Evolutionary conservation across 78 protist species (phyloP), one percentile per base, ranked within the genome.

Genomic region (Dictyostelium brefeldianum): DNA sequence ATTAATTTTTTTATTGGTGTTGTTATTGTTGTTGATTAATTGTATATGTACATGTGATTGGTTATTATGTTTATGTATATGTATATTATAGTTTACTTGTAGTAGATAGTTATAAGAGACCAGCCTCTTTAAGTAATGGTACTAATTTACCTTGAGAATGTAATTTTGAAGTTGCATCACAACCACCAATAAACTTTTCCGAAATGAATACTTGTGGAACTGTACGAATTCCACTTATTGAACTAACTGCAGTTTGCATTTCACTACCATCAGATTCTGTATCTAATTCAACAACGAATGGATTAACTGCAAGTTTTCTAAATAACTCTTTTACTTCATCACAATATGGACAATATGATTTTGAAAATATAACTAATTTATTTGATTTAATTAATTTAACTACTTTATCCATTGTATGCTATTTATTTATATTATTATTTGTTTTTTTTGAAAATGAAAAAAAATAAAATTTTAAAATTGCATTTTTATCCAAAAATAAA

Each of bases 131-230:
- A 20, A 84, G 51, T 59, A 84, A 84, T 47, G 81, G 91, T 14
- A 84, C 73, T 46, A 84, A 56, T 47, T 74, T 36, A 18, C 82
- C 82, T 46, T 59, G 22, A 5, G 56, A 36, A 12, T 84, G 43
- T 51, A 84, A 47, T 25, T 29, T 27, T 0, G 62, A 8, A 27
- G 91, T 84, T 71, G 81, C 92, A 51, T 75, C 57, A 85, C 92
- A 85, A 46, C 92, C 92, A 85, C 92, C 92, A 54, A 85, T 85
- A 53, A 85, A 75, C 83, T 85, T 85, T 64, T 85, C 83, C 59
- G 75, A 75, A 10, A 85, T 75, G 54, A 85, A 85, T 15, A 85
- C 83, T 59, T 85, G 92, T 46, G 92, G 92, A 1, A 85, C 92
- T 4, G 92, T 75, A 31, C 71, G 18, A 0, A 62, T 4, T 8